Base-by-base conservation (phyloP, 2,329 filamentous ascomycete genomes). In the Exophiala sideris region DNA sequence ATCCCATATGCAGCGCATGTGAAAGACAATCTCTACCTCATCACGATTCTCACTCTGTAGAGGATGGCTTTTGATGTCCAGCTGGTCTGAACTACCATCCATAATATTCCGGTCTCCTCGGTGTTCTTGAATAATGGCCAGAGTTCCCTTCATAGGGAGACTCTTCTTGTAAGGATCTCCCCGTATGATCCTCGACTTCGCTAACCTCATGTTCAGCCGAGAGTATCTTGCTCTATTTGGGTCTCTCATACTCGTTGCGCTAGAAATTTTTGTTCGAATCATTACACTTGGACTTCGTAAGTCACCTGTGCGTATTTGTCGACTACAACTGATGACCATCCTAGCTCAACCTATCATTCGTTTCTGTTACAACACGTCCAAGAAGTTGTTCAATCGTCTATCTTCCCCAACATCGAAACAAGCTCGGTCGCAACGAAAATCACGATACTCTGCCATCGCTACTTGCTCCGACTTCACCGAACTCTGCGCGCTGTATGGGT, bases 381-480 rank as follows among this genome's bases (percentile, higher is more conserved):
- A 90, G 64, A 82, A 84, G 24, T 70, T 95, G 6, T 97, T 96
- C 75, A 91, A 96, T 66, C 76, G 81, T 49, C 81, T 94, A 44
- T 85, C 86, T 1, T 85, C 88, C 2, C 82, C 86, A 1, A 84
- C 85, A 57, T 82, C 84, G 38, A 86, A 84, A 63, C 82, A 80
- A 62, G 85, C 83, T 8, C 83, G 86, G 54, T 81, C 83, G 56
- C 83, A 81, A 66, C 87, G 85, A 66, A 87, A 87, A 67, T 78
- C 81, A 36, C 79, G 90, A 52, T 89, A 89, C 36, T 81, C 76
- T n/a, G 84, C 85, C 7, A 85, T 99, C 54, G 87, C 90, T 52
- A 86, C 94, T 67, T 90, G 92, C 3, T 83, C 88, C 57, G 94
- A 97, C 67, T 97, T 99, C 69, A 84, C 90, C 42, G 92, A 97